Conservation (phyloP, 2,329 filamentous ascomycete species). For the Fusarium piperis region DNA sequence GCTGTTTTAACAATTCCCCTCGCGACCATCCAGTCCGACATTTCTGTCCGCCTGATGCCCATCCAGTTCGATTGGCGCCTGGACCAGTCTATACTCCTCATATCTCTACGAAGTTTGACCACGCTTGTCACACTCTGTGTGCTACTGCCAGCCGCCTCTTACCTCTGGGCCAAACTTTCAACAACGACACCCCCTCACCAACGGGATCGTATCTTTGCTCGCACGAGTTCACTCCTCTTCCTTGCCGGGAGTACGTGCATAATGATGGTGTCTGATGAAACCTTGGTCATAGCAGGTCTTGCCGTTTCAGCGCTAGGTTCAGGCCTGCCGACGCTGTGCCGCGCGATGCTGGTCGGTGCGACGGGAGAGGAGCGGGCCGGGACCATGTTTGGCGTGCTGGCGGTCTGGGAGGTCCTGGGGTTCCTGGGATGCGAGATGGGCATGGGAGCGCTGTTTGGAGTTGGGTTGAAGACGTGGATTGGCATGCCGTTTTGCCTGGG, state of each 20-base stretch:
- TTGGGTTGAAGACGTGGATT: conserved; percentile 37
- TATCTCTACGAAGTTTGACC: conserved; percentile 34
- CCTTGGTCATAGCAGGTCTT: conserved; percentile 35
- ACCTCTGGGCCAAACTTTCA: conserved; percentile 12
- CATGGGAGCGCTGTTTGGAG: conserved; percentile 38
- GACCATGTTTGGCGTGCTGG: conserved; percentile 38
- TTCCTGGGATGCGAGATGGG: conserved; percentile 32
- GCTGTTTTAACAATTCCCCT: conserved; percentile 35
- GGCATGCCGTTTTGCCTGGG: conserved; percentile 39
- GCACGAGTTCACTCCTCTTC: conserved; percentile 33
- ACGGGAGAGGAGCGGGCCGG: conserved; percentile 28
- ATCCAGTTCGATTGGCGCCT: conserved; percentile 40
- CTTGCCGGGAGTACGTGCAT: conserved; percentile 38
- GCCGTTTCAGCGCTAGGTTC: conserved; percentile 37
- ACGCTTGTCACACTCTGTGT: conserved; percentile 37
- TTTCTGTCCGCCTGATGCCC: conserved; percentile 40
- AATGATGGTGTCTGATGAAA: conserved; percentile 30
- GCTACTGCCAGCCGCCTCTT: conserved; percentile 30
- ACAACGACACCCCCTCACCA: neutral
- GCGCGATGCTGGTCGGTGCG: conserved; percentile 36
- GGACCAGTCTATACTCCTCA: conserved; percentile 30
- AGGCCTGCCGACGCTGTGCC: conserved; percentile 39
- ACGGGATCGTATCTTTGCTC: conserved; percentile 29
- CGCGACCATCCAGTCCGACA: conserved; percentile 33
- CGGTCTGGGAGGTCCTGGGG: conserved; percentile 37